Conservation (phyloP, 768 basidiomycete species). For the Baorangia bicolor region DNA sequence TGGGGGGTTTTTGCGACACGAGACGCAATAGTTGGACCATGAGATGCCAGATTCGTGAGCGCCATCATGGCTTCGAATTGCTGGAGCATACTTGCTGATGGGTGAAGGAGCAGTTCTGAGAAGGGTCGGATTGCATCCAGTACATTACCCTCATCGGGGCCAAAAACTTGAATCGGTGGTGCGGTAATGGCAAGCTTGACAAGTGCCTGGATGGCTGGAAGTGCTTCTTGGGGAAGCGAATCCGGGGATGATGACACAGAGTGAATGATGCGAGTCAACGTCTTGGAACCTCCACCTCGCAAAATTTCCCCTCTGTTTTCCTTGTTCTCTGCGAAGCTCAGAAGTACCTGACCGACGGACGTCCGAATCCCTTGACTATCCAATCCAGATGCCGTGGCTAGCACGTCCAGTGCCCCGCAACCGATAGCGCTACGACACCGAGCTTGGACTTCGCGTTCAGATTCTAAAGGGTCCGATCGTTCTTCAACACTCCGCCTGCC, state of each 20-base stretch:
- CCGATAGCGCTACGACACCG: conserved; percentile 58
- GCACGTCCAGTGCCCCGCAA: conserved; percentile 62
- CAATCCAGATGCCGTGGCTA: conserved; percentile 54
- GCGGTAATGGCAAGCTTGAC: conserved; percentile 93
- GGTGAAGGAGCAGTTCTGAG: conserved; percentile 66
- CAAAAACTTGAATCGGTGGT: conserved; percentile 88
- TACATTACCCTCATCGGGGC: conserved; percentile 72
- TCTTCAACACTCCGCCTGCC: conserved; percentile 30
- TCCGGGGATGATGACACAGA: conserved; percentile 37
- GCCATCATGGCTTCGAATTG: conserved; percentile 95
- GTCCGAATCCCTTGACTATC: conserved; percentile 67
- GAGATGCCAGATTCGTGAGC: conserved; percentile 89
- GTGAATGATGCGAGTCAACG: conserved; percentile 57
- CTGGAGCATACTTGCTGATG: conserved; percentile 71
- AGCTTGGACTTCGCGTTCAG: conserved; percentile 60
- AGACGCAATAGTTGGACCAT: conserved; percentile 60
- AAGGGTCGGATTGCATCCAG: conserved; percentile 86
- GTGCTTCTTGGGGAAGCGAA: conserved; percentile 19
- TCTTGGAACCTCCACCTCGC: conserved; percentile 76
- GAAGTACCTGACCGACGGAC: conserved; percentile 57
- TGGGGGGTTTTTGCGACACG: conserved; percentile 64
- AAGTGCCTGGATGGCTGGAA: conserved; percentile 80
- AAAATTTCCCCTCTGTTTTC: conserved; percentile 75
- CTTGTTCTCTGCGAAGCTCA: conserved; percentile 75
- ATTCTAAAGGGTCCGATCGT: conserved; percentile 48